phyloP scores from a whole-genome alignment of 208 protist genomes.

The Trypanosoma vivax region DNA sequence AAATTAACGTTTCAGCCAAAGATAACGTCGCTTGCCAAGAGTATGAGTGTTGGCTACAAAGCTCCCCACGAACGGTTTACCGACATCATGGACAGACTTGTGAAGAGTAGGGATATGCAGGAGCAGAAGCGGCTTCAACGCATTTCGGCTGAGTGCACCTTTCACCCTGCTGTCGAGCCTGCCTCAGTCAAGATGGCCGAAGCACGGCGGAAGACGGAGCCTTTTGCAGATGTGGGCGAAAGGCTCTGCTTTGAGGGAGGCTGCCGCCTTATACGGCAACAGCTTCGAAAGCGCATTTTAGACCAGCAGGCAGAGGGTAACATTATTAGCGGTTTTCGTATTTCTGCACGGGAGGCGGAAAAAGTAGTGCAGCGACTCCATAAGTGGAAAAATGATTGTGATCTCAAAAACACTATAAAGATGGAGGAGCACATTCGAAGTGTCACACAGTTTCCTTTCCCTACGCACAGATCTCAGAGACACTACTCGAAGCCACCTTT shows the following conservation, averaged over 20 bases:
- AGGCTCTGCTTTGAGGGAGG: conserved; percentile 76
- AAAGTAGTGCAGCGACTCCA: conserved; percentile 42
- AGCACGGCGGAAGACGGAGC: conserved; percentile 26
- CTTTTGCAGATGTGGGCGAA: conserved; percentile 46
- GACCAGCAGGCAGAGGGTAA: conserved; percentile 17
- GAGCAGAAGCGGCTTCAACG: conserved; percentile 23
- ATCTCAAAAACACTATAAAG: conserved; percentile 22
- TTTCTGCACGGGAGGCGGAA: conserved; percentile 23
- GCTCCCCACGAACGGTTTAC: conserved; percentile 28
- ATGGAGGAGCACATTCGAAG: conserved; percentile 20
- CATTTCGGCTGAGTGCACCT: conserved; percentile 39
- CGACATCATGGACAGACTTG: conserved; percentile 13
- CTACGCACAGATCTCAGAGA: neutral
- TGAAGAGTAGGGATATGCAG: conserved; percentile 29
- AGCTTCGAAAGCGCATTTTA: conserved; percentile 50
- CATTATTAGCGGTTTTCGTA: conserved; percentile 41
- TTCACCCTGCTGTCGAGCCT: conserved; percentile 43
- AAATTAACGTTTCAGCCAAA: conserved; percentile 54
- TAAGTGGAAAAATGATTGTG: conserved; percentile 40
- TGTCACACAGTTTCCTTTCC: neutral
- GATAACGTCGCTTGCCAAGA: conserved; percentile 42
- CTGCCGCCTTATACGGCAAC: conserved; percentile 61
- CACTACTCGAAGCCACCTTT: neutral
- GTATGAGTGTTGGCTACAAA: conserved; percentile 20
- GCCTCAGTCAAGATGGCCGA: conserved; percentile 29